Conservation (phyloP, 306 rosid species). For the Gynostemma pentaphyllum region DNA sequence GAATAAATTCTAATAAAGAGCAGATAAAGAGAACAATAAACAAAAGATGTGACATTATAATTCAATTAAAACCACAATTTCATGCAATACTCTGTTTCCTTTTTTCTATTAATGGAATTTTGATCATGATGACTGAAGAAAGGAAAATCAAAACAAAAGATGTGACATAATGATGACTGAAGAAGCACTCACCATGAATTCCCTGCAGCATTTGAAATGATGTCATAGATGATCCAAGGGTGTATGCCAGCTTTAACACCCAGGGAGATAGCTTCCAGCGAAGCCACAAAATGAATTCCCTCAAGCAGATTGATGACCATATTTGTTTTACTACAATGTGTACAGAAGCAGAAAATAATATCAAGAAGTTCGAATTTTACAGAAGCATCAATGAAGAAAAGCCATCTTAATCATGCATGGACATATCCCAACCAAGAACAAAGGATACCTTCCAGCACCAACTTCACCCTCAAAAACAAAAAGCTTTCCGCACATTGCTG, state of each 20-base stretch:
- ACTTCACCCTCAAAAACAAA: constrained; percentile 73
- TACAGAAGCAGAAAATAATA: not conserved
- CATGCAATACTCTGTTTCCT: too few relatives aligned
- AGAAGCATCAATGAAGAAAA: not conserved
- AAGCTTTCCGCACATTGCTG: constrained; percentile 87
- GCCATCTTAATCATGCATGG: not conserved
- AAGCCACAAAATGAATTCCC: constrained; percentile 73
- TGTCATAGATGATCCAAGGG: constrained; percentile 76
- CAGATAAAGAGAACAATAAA: not conserved
- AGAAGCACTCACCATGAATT: constrained; percentile 63
- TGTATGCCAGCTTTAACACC: constrained; percentile 76
- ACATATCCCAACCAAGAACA: constrained; percentile 19
- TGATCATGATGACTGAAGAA: too few relatives aligned
- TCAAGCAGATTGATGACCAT: constrained; percentile 65
- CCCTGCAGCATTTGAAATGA: constrained; percentile 94
- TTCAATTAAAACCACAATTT: not conserved
- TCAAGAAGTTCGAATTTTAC: not conserved
- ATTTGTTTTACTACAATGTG: constrained; percentile 47
- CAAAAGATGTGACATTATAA: not conserved
- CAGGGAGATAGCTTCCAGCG: constrained; percentile 86
- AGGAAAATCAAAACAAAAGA: not conserved
- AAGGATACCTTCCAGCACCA: constrained; percentile 76
- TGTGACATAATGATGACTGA: not conserved
- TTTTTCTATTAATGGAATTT: too few relatives aligned
- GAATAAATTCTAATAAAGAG: not conserved